A percentile compares a stretch with the other conserved stretches of the same genome.
phyloP scores from a whole-genome alignment of 2,329 filamentous ascomycete genomes.

The Teratosphaeria viscida region DNA sequence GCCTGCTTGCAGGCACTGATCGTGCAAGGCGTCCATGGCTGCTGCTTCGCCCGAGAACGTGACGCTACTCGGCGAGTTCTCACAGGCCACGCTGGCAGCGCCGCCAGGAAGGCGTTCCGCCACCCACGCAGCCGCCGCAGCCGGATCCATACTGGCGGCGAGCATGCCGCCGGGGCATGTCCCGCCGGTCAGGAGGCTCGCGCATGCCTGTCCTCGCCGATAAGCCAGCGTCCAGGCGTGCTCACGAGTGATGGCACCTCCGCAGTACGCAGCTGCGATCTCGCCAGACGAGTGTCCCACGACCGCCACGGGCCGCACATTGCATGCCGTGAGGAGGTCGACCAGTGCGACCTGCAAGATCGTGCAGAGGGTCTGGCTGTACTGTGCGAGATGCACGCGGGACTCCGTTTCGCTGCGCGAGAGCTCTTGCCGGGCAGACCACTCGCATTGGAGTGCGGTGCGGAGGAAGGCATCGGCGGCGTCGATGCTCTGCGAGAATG shows the following conservation, averaged over 20 bases:
- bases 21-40: slow-evolving; percentile 23
- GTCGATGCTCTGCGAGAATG: background rate
- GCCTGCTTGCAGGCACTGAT: slow-evolving; percentile 23
- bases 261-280: slow-evolving; percentile 23
- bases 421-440: background rate
- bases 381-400: slow-evolving; percentile 13
- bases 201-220: slow-evolving; percentile 8
- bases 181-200: background rate
- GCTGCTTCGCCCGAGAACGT: slow-evolving; percentile 36
- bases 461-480: background rate
- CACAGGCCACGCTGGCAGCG: slow-evolving; percentile 2
- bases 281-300: slow-evolving; percentile 25
- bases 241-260: slow-evolving; percentile 12
- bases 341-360: slow-evolving; percentile 43
- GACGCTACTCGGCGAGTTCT: slow-evolving; percentile 33
- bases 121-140: too few species aligned
- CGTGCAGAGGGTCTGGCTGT: slow-evolving; percentile 45
- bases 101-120: background rate
- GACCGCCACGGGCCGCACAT: slow-evolving; percentile 11
- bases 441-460: background rate
- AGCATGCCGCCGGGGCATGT: slow-evolving; percentile 22
- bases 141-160: slow-evolving; percentile 18
- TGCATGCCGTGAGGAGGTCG: slow-evolving; percentile 25
- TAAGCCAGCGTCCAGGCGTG: slow-evolving; percentile 14
- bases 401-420: too few species aligned